phyloP scores from a whole-genome alignment of 257 asterid genomes.

The Primulina eburnea region DNA sequence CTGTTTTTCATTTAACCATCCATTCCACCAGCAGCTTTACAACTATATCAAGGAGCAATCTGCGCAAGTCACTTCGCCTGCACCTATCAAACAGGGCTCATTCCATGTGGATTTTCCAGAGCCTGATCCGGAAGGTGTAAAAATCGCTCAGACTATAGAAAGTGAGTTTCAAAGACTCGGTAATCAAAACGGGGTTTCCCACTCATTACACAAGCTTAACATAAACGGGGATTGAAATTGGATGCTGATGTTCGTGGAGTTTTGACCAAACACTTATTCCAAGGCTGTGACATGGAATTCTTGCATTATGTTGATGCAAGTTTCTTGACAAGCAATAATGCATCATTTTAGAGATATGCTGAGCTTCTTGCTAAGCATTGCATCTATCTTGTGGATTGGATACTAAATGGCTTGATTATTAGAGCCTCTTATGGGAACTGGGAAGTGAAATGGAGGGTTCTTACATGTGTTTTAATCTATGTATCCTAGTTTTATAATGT shows the following conservation, averaged over 20 bases:
- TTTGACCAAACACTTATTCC: neutral
- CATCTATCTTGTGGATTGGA: neutral
- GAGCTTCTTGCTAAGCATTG: neutral
- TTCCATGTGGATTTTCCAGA: conserved; percentile 72
- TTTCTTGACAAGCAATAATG: neutral
- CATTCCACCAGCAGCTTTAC: conserved; percentile 73
- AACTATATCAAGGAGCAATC: conserved; percentile 66
- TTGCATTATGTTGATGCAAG: neutral
- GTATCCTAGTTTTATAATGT: neutral
- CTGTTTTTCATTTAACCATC: conserved; percentile 73
- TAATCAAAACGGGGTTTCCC: conserved; percentile 54
- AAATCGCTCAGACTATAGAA: conserved; percentile 65
- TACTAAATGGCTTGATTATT: neutral
- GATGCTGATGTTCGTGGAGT: neutral
- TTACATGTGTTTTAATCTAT: neutral
- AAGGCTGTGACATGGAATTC: neutral
- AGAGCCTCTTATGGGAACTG: neutral
- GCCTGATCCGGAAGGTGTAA: conserved; percentile 58
- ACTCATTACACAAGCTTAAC: conserved; percentile 43
- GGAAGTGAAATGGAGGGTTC: neutral
- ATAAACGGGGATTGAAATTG: conserved; percentile 40
- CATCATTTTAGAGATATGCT: neutral
- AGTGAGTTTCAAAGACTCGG: conserved; percentile 58
- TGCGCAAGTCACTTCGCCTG: conserved; percentile 28
- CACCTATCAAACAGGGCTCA: conserved; percentile 59